These are phyloP conservation scores for Astrothelium macrocarpum DNA, from an alignment of 495 filamentous ascomycete genomes.

Conservation along the genomic window DNA sequence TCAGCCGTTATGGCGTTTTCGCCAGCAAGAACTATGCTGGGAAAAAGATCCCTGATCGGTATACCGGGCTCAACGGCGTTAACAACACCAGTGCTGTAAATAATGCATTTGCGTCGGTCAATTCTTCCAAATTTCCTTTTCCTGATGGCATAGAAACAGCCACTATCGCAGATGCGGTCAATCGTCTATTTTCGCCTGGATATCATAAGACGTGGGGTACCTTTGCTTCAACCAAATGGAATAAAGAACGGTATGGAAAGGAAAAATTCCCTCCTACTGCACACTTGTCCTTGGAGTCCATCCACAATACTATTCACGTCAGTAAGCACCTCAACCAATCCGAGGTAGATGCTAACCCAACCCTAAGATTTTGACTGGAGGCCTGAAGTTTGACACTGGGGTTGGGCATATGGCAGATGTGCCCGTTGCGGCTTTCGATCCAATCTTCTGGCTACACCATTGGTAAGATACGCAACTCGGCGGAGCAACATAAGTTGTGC, in stretches of 20 bases:
- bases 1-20: no score
- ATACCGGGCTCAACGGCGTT: no score
- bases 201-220: not conserved
- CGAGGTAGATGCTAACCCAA: not conserved
- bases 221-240: not conserved
- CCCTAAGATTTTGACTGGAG: not conserved
- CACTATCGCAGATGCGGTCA: not conserved
- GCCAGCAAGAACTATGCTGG: no score
- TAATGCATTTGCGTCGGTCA: no score
- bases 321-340: no score
- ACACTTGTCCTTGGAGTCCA: not conserved
- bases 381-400: not conserved
- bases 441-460: not conserved
- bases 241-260: not conserved
- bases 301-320: not conserved
- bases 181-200: not conserved
- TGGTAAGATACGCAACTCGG: not conserved
- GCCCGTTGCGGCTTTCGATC: not conserved
- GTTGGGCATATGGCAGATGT: not conserved
- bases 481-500: not conserved
- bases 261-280: not conserved
- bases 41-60: no score
- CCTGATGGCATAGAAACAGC: no score
- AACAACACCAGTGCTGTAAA: no score
- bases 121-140: no score